Evolutionary conservation across 2,329 filamentous ascomycete genomes (phyloP).

Genomic region (Fonsecaea pedrosoi): DNA sequence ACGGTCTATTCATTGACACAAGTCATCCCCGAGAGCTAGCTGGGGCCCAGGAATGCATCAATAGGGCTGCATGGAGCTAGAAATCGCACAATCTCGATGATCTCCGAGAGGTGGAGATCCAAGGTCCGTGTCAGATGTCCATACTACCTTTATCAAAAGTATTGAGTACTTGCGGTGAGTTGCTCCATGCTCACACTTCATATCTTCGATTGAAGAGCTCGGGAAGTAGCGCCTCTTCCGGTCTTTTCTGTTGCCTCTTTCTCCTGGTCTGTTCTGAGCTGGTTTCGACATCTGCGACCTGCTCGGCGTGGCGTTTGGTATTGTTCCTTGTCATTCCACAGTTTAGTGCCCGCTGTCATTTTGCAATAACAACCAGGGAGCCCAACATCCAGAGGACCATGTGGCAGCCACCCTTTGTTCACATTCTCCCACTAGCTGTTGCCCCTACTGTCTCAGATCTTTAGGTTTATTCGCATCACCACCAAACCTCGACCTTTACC

Average conservation of each 20-base stretch:
- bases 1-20: neutral
- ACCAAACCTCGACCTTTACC: constrained; percentile 5
- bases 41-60: neutral
- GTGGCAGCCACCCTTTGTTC: constrained; percentile 12
- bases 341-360: neutral
- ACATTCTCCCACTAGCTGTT: neutral
- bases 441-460: neutral
- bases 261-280: neutral
- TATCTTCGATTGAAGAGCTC: neutral
- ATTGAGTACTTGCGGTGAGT: neutral
- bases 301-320: neutral
- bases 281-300: neutral
- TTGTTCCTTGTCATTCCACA: neutral
- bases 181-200: neutral
- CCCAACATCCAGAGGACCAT: constrained; percentile 4
- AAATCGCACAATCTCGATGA: neutral
- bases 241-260: neutral
- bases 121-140: neutral
- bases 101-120: neutral
- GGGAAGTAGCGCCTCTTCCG: neutral
- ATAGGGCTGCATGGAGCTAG: neutral
- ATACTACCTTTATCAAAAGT: neutral
- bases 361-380: neutral
- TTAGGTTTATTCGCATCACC: neutral
- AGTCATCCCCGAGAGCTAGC: neutral